These are phyloP conservation scores for Ruellia speciosa DNA, from an alignment of 305 asterid genomes.

Conservation along the genomic window DNA sequence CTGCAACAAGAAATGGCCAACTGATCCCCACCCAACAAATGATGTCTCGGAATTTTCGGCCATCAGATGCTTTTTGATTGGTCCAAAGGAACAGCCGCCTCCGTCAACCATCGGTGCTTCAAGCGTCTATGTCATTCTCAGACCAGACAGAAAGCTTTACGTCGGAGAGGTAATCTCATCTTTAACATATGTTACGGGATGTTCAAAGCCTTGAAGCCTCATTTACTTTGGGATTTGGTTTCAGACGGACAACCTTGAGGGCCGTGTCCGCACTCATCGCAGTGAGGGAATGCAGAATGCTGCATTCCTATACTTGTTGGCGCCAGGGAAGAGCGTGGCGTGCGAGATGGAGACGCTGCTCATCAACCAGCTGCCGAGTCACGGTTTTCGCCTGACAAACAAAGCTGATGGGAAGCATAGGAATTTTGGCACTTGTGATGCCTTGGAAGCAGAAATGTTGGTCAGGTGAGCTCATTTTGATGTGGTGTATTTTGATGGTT, in stretches of 20 bases:
- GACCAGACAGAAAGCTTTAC: conserved; percentile 67
- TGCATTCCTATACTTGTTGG: conserved; percentile 60
- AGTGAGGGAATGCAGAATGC: conserved; percentile 74
- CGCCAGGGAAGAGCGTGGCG: conserved; percentile 81
- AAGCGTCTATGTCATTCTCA: conserved; percentile 68
- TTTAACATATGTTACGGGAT: background rate
- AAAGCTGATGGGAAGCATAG: conserved; percentile 86
- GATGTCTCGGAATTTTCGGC: conserved; percentile 26
- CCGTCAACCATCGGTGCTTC: conserved; percentile 86
- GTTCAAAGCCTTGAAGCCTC: too few species aligned
- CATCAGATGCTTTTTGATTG: conserved; percentile 46
- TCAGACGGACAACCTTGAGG: conserved; percentile 90
- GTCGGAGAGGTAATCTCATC: conserved; percentile 65
- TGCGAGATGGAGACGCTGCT: conserved; percentile 90
- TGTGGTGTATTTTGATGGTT: conserved; percentile 44
- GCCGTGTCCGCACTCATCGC: conserved; percentile 76
- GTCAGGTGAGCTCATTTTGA: conserved; percentile 23
- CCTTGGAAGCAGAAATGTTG: conserved; percentile 36
- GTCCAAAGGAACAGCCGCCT: conserved; percentile 84
- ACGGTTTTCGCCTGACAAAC: conserved; percentile 62
- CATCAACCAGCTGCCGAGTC: conserved; percentile 70
- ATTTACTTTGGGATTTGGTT: background rate
- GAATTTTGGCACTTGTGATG: conserved; percentile 66
- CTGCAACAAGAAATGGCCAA: conserved; percentile 31
- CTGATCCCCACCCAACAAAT: too few species aligned